phyloP scores from a whole-genome alignment of 768 basidiomycete species.

The Mycena latifolia region DNA sequence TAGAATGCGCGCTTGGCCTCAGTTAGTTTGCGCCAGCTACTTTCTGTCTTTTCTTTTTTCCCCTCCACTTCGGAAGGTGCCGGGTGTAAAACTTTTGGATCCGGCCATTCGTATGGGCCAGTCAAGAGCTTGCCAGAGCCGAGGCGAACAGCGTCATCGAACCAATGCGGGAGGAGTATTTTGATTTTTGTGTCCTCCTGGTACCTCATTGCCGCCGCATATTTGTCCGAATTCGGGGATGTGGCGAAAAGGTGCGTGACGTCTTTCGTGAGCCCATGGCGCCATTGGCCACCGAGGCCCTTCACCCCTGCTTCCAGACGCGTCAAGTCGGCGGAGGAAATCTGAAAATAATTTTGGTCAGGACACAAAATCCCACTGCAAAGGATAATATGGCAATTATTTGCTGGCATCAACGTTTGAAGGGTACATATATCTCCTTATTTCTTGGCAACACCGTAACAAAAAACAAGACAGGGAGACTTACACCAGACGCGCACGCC shows the following conservation, averaged over 20 bases:
- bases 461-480: conserved; percentile 30
- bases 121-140: conserved; percentile 63
- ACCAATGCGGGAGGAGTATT: conserved; percentile 92
- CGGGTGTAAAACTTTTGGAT: conserved; percentile 64
- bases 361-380: not conserved
- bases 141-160: conserved; percentile 80
- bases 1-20: conserved; percentile 50
- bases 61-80: conserved; percentile 36
- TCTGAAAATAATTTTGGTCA: conserved; percentile 45
- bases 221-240: conserved; percentile 63
- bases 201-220: conserved; percentile 67
- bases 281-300: conserved; percentile 87
- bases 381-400: not conserved
- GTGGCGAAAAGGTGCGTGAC: conserved; percentile 89
- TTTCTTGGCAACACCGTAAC: not conserved
- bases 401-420: no score
- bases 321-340: conserved; percentile 76
- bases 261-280: conserved; percentile 80
- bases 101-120: conserved; percentile 77
- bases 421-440: no score
- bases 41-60: conserved; percentile 41
- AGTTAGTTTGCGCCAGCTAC: conserved; percentile 46
- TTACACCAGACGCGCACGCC: conserved; percentile 77
- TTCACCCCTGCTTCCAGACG: conserved; percentile 79
- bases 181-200: conserved; percentile 69